These are phyloP conservation scores for Casaregolazyma suthepensis DNA, from an alignment of 1,139 yeast species.

Conservation along the genomic window DNA sequence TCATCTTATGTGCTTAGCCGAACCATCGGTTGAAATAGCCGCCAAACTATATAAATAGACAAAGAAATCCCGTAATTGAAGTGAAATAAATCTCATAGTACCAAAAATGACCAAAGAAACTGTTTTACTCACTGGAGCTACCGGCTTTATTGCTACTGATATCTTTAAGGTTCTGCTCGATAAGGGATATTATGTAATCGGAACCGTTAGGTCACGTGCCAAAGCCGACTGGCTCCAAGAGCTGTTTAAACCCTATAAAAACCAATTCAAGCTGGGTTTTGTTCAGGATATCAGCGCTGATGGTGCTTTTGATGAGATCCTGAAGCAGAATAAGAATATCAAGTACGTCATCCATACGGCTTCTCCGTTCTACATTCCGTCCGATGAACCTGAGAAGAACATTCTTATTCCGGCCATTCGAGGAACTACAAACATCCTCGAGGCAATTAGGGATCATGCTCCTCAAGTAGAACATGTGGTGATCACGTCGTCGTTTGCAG, in stretches of 20 bases:
- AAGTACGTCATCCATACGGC: slow-evolving; percentile 56
- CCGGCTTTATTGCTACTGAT: slow-evolving; percentile 54
- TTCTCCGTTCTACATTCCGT: slow-evolving; percentile 44
- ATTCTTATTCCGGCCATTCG: slow-evolving; percentile 44
- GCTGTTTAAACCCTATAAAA: slow-evolving; percentile 4
- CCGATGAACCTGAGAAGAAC: slow-evolving; percentile 38
- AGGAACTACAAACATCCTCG: slow-evolving; percentile 44
- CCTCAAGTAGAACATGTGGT: slow-evolving; percentile 49
- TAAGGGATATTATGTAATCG: slow-evolving; percentile 47
- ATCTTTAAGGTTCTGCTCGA: slow-evolving; percentile 32
- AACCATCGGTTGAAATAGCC: background rate
- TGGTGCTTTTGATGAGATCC: slow-evolving; percentile 48
- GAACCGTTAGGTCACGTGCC: slow-evolving; percentile 48
- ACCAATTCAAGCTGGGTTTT: slow-evolving; percentile 37
- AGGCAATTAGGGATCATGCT: slow-evolving; percentile 40
- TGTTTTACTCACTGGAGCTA: slow-evolving; percentile 51
- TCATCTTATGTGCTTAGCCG: no score
- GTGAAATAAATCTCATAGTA: background rate
- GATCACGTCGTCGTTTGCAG: slow-evolving; percentile 52
- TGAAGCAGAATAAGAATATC: slow-evolving; percentile 44
- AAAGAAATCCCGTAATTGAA: background rate
- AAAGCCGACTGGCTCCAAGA: slow-evolving; percentile 38
- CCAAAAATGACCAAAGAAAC: slow-evolving; percentile 7
- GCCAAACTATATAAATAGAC: background rate
- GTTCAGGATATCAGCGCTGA: slow-evolving; percentile 45